Evolutionary conservation across 257 asterid species (phyloP), one percentile per base, ranked within the genome.

Genomic region (Solanum chaucha): DNA sequence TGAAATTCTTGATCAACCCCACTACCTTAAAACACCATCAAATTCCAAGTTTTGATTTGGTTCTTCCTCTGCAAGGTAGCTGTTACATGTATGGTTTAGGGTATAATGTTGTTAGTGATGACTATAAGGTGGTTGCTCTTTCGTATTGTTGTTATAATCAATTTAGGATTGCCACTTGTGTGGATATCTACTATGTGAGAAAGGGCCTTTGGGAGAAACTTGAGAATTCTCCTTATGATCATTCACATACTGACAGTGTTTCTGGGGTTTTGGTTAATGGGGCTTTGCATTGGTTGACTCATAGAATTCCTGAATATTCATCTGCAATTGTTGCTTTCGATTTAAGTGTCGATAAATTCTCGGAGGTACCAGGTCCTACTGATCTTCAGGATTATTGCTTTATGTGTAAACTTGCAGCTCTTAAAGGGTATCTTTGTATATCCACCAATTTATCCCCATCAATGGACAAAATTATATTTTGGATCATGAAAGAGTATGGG

Each of bases 231-330:
- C 93, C 91, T 34, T 89, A 87, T 46, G 91, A 90, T 83, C 92
- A 90, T 82, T 78, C 86, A 22, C 87, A 87, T 84, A 84, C 88
- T 44, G 32, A 73, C 0, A 41, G 46, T 77, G 82, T 82, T 3
- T 71, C 89, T 3, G 93, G 93, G 82, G 89, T 81, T 40, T 89
- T 89, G 34, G 73, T 92, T 15, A 85, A 87, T 84, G 93, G 94
- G 4, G 88, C 5, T 41, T 41, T 41, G 48, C 48, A 41, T 41
- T 41, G 48, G 48, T 10, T 41, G 48, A 10, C 48, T 41, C 14
- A 1, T 41, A 41, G 14, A 41, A 41, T 10, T 41, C 13, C 48
- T 41, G 48, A 41, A 41, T 10, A 41, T 41, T 41, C 48, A 41
- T 10, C 48, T 41, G 13, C 48, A 14, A 87, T 93, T 24, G 88